Base-by-base conservation (phyloP, 495 filamentous ascomycete genomes). In the Aspergillus campestris region DNA sequence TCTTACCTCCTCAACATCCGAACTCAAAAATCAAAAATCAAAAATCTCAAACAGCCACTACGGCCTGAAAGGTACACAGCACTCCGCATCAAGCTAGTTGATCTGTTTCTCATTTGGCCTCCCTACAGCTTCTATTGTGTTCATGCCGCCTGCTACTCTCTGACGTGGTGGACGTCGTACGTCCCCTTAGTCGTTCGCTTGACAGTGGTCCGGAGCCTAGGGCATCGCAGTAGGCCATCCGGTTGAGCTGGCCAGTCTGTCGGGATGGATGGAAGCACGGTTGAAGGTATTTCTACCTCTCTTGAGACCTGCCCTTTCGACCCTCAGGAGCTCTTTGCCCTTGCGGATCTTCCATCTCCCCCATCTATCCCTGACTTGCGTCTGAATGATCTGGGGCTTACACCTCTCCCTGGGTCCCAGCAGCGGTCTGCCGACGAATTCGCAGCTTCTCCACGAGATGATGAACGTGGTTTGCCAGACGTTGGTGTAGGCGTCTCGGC, bases 341-440 rank as follows among this genome's bases (percentile, higher is more conserved):
- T 38, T 46, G 54, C 48, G 44, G 47, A 39, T 52, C 29, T 52
- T 45, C 43, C 56, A 40, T 38, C 47, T 43, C 39, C 44, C 44
- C 43, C 45, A 32, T 45, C 31, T 35, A 31, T 38, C 15, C 35
- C 42, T 46, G 45, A 48, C 48, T 34, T 56, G 45, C 36, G 57
- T 56, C 45, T 59, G 40, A 57, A 56, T 59, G 60, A 69, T 59
- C 64, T 64, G 64, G 66, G 64, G 64, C 66, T 69, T 69, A 69
- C 66, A 69, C 64, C 58, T 60, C 44, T 56, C 64, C 65, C 65
- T 53, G 58, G 61, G 50, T 62, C 60, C 35, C 61, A 64, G 52
- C 58, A 60, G 49, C 53, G 48, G 33, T 39, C 28, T 29, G 37
- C 44, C 40, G 51, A 52, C 40, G 28, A 31, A 28, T 9, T 31